A percentile compares a stretch with the other conserved stretches of the same genome.
phyloP scores from a whole-genome alignment of 2,329 filamentous ascomycete species.

The Xylariaceae sp. region DNA sequence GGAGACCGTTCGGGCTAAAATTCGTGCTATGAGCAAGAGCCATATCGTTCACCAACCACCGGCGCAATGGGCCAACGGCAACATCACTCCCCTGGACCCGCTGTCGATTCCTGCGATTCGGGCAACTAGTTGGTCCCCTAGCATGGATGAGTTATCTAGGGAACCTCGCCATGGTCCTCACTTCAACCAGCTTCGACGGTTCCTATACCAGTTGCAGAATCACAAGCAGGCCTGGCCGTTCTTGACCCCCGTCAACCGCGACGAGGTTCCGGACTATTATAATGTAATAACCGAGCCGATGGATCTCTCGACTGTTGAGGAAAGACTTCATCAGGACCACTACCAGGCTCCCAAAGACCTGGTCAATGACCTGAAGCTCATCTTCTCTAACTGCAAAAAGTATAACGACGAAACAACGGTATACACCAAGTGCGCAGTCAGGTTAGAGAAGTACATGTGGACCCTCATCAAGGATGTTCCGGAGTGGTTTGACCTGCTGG shows the following conservation, averaged over 20 bases:
- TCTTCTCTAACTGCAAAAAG: slow-evolving; percentile 90
- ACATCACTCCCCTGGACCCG: slow-evolving; percentile 68
- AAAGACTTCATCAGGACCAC: slow-evolving; percentile 86
- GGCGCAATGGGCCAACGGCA: slow-evolving; percentile 73
- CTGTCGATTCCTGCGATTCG: slow-evolving; percentile 83
- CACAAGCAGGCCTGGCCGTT: slow-evolving; percentile 93
- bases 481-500: slow-evolving; percentile 62
- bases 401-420: slow-evolving; percentile 96
- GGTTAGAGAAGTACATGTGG: slow-evolving; percentile 94
- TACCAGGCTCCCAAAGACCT: slow-evolving; percentile 92
- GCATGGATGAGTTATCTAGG: slow-evolving; percentile 95
- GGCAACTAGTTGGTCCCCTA: slow-evolving; percentile 88
- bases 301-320: slow-evolving; percentile 94
- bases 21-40: slow-evolving; percentile 81
- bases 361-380: slow-evolving; percentile 76
- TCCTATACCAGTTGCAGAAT: slow-evolving; percentile 89
- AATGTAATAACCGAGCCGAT: slow-evolving; percentile 97
- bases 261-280: slow-evolving; percentile 98
- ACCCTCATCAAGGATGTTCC: slow-evolving; percentile 84
- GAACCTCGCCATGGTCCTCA: slow-evolving; percentile 94
- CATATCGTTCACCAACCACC: slow-evolving; percentile 84
- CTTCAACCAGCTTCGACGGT: slow-evolving; percentile 86
- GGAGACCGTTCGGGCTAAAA: slow-evolving; percentile 90
- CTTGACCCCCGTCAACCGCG: slow-evolving; percentile 83
- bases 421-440: slow-evolving; percentile 92